Conservation (phyloP, 257 asterid species). For the Solanum okadae region DNA sequence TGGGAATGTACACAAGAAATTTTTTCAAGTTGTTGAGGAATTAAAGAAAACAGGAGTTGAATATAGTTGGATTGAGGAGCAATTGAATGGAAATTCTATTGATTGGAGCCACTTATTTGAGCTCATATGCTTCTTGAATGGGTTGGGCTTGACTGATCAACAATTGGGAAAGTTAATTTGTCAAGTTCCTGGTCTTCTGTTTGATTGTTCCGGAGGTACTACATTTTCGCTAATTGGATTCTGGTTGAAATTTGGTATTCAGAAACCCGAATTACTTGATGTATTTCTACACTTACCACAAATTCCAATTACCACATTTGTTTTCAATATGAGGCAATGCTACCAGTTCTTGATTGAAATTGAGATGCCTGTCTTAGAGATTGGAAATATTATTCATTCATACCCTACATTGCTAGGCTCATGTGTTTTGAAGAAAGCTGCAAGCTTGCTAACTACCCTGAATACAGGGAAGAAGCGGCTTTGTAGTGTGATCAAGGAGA, state of each 20-base stretch:
- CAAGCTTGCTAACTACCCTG: slow-evolving; percentile 20
- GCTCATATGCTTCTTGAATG: slow-evolving; percentile 24
- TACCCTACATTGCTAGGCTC: slow-evolving; percentile 43
- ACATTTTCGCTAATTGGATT: slow-evolving; percentile 34
- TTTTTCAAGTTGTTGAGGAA: slow-evolving; percentile 26
- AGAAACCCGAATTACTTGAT: slow-evolving; percentile 12
- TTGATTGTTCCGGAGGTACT: slow-evolving; percentile 37
- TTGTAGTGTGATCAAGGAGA: slow-evolving; percentile 40
- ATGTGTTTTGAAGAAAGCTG: slow-evolving; percentile 35
- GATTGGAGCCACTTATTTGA: slow-evolving; percentile 42
- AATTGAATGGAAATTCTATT: slow-evolving; percentile 25
- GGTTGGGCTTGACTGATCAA: slow-evolving; percentile 33
- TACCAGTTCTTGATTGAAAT: slow-evolving; percentile 42
- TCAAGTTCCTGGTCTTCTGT: slow-evolving; percentile 36
- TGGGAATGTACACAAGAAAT: slow-evolving; percentile 19
- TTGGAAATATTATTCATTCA: slow-evolving; percentile 26
- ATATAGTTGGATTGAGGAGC: slow-evolving; percentile 35
- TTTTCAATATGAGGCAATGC: slow-evolving; percentile 28
- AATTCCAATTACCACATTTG: slow-evolving; percentile 25
- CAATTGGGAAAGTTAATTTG: slow-evolving; percentile 23
- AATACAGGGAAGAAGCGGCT: slow-evolving; percentile 32
- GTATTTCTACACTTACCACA: slow-evolving; percentile 38
- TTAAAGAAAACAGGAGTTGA: slow-evolving; percentile 31
- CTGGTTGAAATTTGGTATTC: slow-evolving; percentile 38
- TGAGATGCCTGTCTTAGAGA: slow-evolving; percentile 39